Percentiles rank a stretch among this genome's conserved stretches.
These are phyloP conservation scores for Chlorella sp. DNA, from an alignment of 139 green algal species.

Conservation along the genomic window DNA sequence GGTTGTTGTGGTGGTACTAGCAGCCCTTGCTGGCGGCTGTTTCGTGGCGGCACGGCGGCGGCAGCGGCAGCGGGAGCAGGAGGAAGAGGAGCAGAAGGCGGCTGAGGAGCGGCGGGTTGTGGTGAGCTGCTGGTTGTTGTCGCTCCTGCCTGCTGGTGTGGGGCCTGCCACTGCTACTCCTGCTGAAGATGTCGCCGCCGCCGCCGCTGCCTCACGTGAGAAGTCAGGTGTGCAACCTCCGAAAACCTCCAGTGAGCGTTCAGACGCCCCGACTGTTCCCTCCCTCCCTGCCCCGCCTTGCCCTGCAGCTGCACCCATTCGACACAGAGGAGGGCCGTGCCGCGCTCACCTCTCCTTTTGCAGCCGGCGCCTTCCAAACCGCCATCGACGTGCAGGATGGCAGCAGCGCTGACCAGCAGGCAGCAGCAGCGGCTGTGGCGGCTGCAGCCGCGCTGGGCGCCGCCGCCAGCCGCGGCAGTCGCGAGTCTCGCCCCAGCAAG, in stretches of 20 bases:
- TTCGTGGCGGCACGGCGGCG: neutral
- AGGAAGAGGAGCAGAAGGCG: neutral
- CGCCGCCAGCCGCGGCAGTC: neutral
- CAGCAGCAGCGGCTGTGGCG: neutral
- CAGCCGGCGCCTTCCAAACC: constrained; percentile 5
- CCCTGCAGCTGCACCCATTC: constrained; percentile 22
- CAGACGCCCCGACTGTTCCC: no score
- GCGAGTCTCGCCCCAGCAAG: neutral
- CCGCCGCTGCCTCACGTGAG: no score
- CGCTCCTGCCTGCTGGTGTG: neutral
- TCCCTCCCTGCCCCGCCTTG: neutral
- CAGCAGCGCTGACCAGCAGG: neutral
- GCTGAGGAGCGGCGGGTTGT: no score
- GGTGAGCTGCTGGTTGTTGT: neutral
- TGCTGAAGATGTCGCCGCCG: neutral
- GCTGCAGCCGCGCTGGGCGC: neutral
- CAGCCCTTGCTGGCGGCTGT: neutral
- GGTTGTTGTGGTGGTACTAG: neutral
- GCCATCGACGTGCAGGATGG: neutral
- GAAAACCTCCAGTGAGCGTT: no score
- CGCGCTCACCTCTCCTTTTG: constrained; percentile 41
- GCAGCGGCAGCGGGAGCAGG: neutral
- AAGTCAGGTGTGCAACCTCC: no score
- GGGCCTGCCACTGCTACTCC: neutral
- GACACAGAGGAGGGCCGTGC: constrained; percentile 36